Percentiles rank a stretch among this genome's conserved stretches.
Conservation (phyloP, 2,329 filamentous ascomycete species). For the Rhytidhysteron rufulum region DNA sequence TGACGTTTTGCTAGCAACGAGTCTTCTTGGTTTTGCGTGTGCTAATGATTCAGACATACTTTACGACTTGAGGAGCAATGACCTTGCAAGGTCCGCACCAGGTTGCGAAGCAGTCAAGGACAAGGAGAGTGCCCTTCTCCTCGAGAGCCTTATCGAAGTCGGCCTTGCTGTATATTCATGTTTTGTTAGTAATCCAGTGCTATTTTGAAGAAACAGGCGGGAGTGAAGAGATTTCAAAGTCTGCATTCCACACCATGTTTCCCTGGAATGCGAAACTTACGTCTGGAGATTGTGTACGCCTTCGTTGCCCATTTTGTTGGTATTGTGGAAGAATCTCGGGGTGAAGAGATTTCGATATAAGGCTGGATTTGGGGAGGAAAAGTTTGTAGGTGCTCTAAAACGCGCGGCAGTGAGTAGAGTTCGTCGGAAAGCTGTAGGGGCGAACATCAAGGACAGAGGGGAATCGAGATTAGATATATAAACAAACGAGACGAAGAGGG, state of each 20-base stretch:
- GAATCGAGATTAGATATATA: conserved; percentile 23
- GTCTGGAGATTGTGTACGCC: conserved; percentile 49
- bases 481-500: conserved; percentile 11
- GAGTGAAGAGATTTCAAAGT: neutral
- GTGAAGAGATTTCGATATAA: conserved; percentile 32
- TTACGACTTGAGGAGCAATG: conserved; percentile 71
- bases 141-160: conserved; percentile 57
- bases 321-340: conserved; percentile 39
- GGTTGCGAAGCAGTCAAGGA: conserved; percentile 82
- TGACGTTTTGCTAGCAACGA: conserved; percentile 7
- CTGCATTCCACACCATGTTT: too few species aligned
- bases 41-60: conserved; percentile 45
- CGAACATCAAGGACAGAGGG: conserved; percentile 30
- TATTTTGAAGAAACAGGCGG: neutral
- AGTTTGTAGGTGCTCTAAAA: conserved; percentile 29
- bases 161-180: conserved; percentile 46
- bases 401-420: conserved; percentile 42
- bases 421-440: conserved; percentile 33
- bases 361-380: conserved; percentile 22
- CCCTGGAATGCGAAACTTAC: conserved; percentile 35
- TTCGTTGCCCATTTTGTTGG: conserved; percentile 40
- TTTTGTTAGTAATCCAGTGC: neutral
- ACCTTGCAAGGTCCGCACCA: conserved; percentile 97
- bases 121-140: conserved; percentile 56
- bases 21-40: too few species aligned